Percentiles rank a stretch among this genome's conserved stretches.
phyloP scores from a whole-genome alignment of 306 rosid species.

The Vicia faba region DNA sequence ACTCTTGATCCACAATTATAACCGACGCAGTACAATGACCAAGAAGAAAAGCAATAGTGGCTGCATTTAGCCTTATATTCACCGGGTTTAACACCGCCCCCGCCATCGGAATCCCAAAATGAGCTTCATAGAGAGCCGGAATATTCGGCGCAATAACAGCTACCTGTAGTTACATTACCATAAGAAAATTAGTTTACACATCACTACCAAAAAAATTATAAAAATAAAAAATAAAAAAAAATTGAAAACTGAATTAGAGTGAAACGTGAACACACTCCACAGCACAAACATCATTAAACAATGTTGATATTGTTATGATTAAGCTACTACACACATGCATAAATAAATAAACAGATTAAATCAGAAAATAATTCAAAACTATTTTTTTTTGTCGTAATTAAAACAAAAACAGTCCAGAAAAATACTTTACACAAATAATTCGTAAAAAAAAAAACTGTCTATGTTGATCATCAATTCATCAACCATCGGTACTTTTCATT shows the following conservation, averaged over 20 bases:
- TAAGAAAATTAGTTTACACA: constrained; percentile 6
- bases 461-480: too few relatives aligned
- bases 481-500: background rate
- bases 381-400: too few relatives aligned
- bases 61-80: constrained; percentile 42
- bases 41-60: constrained; percentile 41
- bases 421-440: too few relatives aligned
- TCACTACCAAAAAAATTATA: background rate
- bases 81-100: constrained; percentile 48
- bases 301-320: background rate
- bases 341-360: too few relatives aligned
- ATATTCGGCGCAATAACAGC: constrained; percentile 88
- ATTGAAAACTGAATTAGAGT: background rate
- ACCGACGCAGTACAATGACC: constrained; percentile 40
- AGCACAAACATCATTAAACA: background rate
- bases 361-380: background rate
- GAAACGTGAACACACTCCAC: background rate
- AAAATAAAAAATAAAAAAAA: background rate
- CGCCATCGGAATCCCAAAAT: constrained; percentile 45
- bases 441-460: too few relatives aligned
- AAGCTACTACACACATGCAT: too few relatives aligned
- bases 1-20: constrained; percentile 44
- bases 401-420: too few relatives aligned
- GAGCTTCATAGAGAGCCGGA: constrained; percentile 84
- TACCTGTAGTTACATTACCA: constrained; percentile 54